Evolutionary conservation across 1,139 yeast species (phyloP).

Genomic region (Blastobotrys arbuscula): DNA sequence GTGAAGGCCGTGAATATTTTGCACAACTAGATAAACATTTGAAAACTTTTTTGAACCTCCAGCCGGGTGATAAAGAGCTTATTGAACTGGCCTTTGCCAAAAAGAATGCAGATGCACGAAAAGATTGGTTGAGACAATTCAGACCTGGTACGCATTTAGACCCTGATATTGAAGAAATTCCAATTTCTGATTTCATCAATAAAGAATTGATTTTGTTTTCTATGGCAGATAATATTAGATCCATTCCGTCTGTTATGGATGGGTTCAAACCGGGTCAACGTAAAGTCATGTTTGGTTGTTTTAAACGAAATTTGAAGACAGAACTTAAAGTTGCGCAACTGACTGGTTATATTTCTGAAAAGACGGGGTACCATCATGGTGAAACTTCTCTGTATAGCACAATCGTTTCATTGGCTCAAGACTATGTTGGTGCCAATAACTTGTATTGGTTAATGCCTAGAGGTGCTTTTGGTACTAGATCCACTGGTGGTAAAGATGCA

Average conservation of each 20-base stretch:
- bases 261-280: conserved; percentile 98
- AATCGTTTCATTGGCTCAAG: conserved; percentile 90
- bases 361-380: conserved; percentile 95
- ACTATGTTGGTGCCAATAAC: conserved; percentile 90
- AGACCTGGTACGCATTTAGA: conserved; percentile 92
- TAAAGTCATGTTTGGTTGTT: conserved; percentile 83
- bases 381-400: conserved; percentile 84
- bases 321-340: conserved; percentile 90
- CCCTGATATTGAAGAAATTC: conserved; percentile 69
- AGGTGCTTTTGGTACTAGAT: conserved; percentile 97
- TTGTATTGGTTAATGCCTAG: conserved; percentile 79
- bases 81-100: conserved; percentile 95
- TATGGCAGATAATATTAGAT: conserved; percentile 94
- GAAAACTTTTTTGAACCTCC: conserved; percentile 77
- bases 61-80: conserved; percentile 70
- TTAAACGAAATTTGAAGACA: conserved; percentile 66
- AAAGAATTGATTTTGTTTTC: conserved; percentile 92
- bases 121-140: conserved; percentile 89
- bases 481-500: conserved; percentile 96
- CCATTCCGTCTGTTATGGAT: conserved; percentile 90
- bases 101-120: conserved; percentile 94
- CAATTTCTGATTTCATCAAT: conserved; percentile 90
- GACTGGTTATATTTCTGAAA: conserved; percentile 84
- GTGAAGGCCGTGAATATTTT: conserved; percentile 87
- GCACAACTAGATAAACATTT: conserved; percentile 79